These are phyloP conservation scores for Clathrospora elynae DNA, from an alignment of 2,329 filamentous ascomycete species.

Conservation along the genomic window DNA sequence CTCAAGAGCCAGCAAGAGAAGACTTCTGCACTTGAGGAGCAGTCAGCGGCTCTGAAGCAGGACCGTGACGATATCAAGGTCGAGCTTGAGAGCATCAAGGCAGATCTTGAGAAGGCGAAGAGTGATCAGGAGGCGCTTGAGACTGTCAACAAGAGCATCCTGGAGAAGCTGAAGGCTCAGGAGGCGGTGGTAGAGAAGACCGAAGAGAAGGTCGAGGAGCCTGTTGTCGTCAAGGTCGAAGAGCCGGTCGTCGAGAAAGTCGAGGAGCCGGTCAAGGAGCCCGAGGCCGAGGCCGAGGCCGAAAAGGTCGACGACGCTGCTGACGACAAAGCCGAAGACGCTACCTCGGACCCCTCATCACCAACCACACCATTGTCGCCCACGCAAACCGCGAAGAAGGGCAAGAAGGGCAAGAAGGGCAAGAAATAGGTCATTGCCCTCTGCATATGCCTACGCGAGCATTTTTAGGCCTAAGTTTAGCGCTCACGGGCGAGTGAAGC, in stretches of 20 bases:
- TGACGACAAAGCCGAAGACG: constrained; percentile 1
- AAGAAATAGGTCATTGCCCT: no score
- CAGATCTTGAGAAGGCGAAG: constrained; percentile 29
- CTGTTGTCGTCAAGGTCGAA: constrained; percentile 2
- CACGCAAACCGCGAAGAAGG: constrained; percentile 16
- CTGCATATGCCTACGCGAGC: no score
- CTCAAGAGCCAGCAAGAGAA: constrained; percentile 26
- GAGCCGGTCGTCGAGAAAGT: constrained; percentile 4
- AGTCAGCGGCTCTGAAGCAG: constrained; percentile 24
- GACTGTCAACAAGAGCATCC: constrained; percentile 21
- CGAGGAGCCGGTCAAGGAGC: constrained; percentile 3
- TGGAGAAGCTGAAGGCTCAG: constrained; percentile 27
- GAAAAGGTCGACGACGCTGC: constrained; percentile 2
- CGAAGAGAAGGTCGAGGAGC: constrained; percentile 9
- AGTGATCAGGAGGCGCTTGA: constrained; percentile 21
- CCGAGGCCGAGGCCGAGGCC: constrained; percentile 4
- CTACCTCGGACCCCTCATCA: neutral
- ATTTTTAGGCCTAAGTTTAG: neutral
- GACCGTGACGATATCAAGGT: constrained; percentile 26
- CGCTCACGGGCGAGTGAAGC: neutral
- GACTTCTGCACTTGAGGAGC: constrained; percentile 15
- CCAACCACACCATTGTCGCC: no score
- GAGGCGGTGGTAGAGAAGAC: constrained; percentile 22
- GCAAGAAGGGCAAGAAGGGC: constrained; percentile 24
- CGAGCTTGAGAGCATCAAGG: constrained; percentile 25